Conservation (phyloP, 331 rosid species). For the Malus hybrid region DNA sequence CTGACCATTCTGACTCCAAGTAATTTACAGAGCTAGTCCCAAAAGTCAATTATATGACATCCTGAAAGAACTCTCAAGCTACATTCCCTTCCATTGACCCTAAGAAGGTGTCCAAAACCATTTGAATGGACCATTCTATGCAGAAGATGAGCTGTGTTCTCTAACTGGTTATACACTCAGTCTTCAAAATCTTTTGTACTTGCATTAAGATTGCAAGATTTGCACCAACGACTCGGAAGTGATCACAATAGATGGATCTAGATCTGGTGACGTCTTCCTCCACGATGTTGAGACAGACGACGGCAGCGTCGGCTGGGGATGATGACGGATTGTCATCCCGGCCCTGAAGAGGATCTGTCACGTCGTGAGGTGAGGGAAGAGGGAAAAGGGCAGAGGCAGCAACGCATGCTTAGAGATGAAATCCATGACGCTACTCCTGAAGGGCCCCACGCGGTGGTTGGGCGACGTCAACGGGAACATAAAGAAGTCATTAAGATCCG, state of each 20-base stretch:
- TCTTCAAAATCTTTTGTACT: constrained; percentile 84
- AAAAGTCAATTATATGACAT: constrained; percentile 82
- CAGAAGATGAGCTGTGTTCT: constrained; percentile 79
- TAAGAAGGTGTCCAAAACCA: constrained; percentile 97
- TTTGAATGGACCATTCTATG: constrained; percentile 93
- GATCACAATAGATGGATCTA: constrained; percentile 81
- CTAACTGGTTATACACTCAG: constrained; percentile 87
- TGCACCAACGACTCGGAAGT: constrained; percentile 99
- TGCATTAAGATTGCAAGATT: constrained; percentile 84
- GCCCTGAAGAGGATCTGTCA: constrained; percentile 83
- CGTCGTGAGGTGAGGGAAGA: constrained; percentile 73
- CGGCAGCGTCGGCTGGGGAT: constrained; percentile 19
- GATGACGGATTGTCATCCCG: constrained; percentile 16
- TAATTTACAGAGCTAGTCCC: constrained; percentile 83
- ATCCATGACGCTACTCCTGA: constrained; percentile 49
- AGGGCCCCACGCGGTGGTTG: constrained; percentile 36
- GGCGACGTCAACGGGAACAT: constrained; percentile 36
- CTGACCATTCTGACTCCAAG: constrained; percentile 91
- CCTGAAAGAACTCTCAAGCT: constrained; percentile 85
- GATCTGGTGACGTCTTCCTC: constrained; percentile 96
- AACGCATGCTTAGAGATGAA: constrained; percentile 72
- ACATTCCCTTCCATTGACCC: constrained; percentile 96
- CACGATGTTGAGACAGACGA: constrained; percentile 71
- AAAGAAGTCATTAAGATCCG: constrained; percentile 72
- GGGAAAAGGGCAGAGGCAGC: constrained; percentile 72